A percentile compares a stretch with the other conserved stretches of the same genome.
Conservation (phyloP, 495 filamentous ascomycete species). For the Lasiosphaeria miniovina region DNA sequence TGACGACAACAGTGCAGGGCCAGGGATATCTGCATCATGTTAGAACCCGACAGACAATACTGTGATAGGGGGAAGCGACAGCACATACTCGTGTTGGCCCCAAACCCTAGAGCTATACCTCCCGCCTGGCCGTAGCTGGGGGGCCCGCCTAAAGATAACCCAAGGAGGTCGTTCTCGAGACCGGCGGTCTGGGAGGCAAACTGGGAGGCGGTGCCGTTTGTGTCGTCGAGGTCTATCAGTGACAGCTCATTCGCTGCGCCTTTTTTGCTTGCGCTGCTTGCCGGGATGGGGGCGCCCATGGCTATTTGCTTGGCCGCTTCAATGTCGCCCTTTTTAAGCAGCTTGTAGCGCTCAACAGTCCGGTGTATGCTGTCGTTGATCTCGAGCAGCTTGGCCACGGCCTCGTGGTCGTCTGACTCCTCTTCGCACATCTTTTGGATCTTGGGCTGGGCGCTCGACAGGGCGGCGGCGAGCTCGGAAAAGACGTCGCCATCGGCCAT, state of each 20-base stretch:
- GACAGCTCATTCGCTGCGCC: conserved; percentile 83
- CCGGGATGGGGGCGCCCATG: conserved; percentile 67
- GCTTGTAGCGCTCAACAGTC: conserved; percentile 89
- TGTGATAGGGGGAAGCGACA: too few species aligned
- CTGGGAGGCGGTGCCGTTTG: conserved; percentile 46
- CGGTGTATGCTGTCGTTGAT: conserved; percentile 99
- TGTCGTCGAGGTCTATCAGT: conserved; percentile 84
- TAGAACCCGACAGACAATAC: background rate
- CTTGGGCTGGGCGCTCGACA: conserved; percentile 94
- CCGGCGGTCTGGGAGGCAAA: conserved; percentile 27
- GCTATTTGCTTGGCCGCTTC: conserved; percentile 83
- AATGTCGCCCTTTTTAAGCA: conserved; percentile 89
- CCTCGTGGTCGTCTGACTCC: conserved; percentile 93
- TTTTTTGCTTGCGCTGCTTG: conserved; percentile 61
- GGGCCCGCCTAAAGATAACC: conserved; percentile 49
- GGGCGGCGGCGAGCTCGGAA: conserved; percentile 87
- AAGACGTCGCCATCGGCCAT: conserved; percentile 91
- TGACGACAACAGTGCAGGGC: conserved; percentile 63
- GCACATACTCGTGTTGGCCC: conserved; percentile 60
- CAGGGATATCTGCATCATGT: conserved; percentile 50
- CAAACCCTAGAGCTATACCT: conserved; percentile 82
- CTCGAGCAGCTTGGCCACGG: conserved; percentile 89
- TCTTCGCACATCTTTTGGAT: conserved; percentile 99
- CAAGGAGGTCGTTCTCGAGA: conserved; percentile 53
- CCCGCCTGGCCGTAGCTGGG: conserved; percentile 64